Base-by-base conservation (phyloP, 495 filamentous ascomycete species). In the Aspergillus asperescens region DNA sequence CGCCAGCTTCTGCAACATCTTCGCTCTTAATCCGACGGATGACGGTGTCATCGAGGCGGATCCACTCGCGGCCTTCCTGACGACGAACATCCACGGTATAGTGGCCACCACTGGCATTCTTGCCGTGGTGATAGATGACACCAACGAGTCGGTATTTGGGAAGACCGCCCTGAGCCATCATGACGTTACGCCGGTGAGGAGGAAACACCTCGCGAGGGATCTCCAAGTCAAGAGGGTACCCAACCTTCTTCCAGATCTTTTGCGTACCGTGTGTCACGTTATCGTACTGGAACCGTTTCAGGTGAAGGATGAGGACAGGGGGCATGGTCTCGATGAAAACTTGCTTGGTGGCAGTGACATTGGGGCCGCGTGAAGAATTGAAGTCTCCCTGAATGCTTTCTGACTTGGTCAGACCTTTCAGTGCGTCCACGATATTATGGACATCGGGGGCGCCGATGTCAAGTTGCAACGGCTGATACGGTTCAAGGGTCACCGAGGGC, bases 191-290 rank as follows among this genome's bases (percentile, higher is more conserved):
- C 59, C 81, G 85, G 50, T 82, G 78, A 16, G 82, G 80, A 5
- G 89, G 85, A 66, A 98, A 87, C n/a, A 93, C 85, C 63, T 97
- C 94, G 23, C 84, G 84, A 1, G 93, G 93, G 56, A 98, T 89
- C 64, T 96, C 93, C 31, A 97, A 79, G 59, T 96, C 90, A 12
- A 97, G 76, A 0, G 93, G 93, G 61, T 98, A 97, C 29, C 89
- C 92, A 58, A 98, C 77, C 70, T 90, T 92, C 75, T 96, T 98
- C 92, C 92, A 97, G 53, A 97, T 95, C 70, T 98, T 98, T 62
- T 95, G 87, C 1, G 90, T 94, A 10, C 90, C 90, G 39, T 74
- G 73, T 12, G 87, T 89, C n/a, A 81, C 77, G 59, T 83, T 87
- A 49, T 96, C 90, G 64, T 94, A 97, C 59, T 96, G 89, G 77